These are phyloP conservation scores for Fusarium concolor DNA, from an alignment of 2,329 filamentous ascomycete species.

Conservation along the genomic window DNA sequence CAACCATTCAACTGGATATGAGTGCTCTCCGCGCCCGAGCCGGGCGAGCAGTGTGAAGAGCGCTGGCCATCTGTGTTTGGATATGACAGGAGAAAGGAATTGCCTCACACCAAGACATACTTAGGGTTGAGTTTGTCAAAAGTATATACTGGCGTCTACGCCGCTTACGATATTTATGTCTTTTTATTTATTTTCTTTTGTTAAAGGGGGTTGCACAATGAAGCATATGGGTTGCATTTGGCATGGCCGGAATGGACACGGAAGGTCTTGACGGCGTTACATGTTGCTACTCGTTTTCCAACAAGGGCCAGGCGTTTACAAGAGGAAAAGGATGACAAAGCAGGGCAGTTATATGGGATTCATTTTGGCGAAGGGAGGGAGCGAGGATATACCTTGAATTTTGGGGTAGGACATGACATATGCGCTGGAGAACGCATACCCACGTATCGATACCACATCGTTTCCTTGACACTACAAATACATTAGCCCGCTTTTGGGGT, in stretches of 20 bases:
- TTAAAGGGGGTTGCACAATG: constrained; percentile 29
- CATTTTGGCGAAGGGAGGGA: constrained; percentile 3
- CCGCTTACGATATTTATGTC: constrained; percentile 34
- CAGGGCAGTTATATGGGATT: constrained; percentile 25
- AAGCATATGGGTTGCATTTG: constrained; percentile 38
- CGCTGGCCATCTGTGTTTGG: constrained; percentile 39
- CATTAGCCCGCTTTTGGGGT: constrained; percentile 6
- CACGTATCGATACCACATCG: constrained; percentile 46
- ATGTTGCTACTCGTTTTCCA: constrained; percentile 22
- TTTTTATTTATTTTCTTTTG: constrained; percentile 33
- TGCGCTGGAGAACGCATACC: constrained; percentile 40
- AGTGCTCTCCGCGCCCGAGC: constrained; percentile 41
- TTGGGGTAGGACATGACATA: constrained; percentile 27
- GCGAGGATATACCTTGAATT: constrained; percentile 37
- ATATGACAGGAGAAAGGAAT: constrained; percentile 15
- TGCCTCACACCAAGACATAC: neutral
- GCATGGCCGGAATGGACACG: constrained; percentile 25
- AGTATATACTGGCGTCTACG: constrained; percentile 18
- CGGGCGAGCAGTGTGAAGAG: constrained; percentile 43
- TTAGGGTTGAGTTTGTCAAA: neutral
- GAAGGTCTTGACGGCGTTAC: constrained; percentile 37
- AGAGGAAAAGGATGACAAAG: constrained; percentile 30
- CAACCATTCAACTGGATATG: constrained; percentile 46
- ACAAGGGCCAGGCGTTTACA: constrained; percentile 39
- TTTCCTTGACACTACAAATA: constrained; percentile 35